These are phyloP conservation scores for Chlorella sp. DNA, from an alignment of 139 green algal genomes.

Conservation along the genomic window DNA sequence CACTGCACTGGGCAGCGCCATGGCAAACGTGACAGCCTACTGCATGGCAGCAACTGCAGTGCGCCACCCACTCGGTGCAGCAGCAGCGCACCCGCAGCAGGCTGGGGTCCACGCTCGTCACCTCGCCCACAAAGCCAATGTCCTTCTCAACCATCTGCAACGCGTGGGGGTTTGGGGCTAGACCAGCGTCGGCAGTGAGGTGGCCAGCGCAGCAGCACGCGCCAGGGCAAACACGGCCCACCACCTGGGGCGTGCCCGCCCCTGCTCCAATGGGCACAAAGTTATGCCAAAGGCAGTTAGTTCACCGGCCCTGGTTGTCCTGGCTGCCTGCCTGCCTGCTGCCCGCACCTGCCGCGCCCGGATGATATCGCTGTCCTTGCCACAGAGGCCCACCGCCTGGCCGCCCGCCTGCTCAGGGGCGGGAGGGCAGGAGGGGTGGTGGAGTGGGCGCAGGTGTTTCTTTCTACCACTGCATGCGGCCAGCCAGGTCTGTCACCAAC, in stretches of 20 bases:
- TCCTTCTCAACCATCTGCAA: conserved; percentile 87
- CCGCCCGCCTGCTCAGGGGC: conserved; percentile 66
- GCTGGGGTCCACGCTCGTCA: conserved; percentile 80
- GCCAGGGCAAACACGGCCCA: too few species aligned
- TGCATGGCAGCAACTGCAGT: neutral
- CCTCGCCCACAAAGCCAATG: conserved; percentile 96
- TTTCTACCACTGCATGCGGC: too few species aligned
- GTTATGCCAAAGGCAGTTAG: too few species aligned
- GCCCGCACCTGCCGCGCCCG: conserved; percentile 60
- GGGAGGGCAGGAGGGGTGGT: neutral
- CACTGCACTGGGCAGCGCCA: neutral
- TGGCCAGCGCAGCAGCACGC: too few species aligned
- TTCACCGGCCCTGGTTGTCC: too few species aligned
- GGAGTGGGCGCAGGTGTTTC: too few species aligned
- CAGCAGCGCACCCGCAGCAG: conserved; percentile 31
- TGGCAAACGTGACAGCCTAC: neutral
- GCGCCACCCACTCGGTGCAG: neutral
- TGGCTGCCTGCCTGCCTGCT: too few species aligned
- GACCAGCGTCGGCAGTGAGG: too few species aligned
- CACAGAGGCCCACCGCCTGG: conserved; percentile 93
- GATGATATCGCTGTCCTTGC: conserved; percentile 94
- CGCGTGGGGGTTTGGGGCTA: too few species aligned
- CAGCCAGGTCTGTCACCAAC: too few species aligned
- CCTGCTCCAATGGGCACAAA: too few species aligned
- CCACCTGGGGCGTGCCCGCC: too few species aligned